Evolutionary conservation across 2,329 filamentous ascomycete genomes (phyloP).

Genomic region (Alternaria burnsii): DNA sequence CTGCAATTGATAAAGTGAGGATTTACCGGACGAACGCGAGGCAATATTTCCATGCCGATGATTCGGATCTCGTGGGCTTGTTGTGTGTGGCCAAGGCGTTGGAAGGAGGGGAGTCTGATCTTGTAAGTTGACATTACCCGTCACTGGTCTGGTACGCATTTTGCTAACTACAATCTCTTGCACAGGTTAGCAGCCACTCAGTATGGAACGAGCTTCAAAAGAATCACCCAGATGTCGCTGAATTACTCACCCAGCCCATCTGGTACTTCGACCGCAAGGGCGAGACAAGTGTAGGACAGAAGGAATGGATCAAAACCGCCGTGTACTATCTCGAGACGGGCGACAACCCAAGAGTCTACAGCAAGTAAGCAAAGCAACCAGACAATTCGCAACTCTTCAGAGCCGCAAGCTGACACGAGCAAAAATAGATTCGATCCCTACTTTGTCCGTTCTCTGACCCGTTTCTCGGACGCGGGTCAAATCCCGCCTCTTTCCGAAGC

Average conservation of each 20-base stretch:
- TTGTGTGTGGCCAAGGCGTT: conserved; percentile 80
- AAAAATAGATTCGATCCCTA: conserved; percentile 78
- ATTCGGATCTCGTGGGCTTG: conserved; percentile 82
- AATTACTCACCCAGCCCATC: conserved; percentile 76
- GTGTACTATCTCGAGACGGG: conserved; percentile 81
- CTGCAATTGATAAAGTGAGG: conserved; percentile 83
- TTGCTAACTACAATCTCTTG: background rate
- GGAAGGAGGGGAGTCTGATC: conserved; percentile 84
- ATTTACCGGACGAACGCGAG: conserved; percentile 89
- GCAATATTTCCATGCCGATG: conserved; percentile 88
- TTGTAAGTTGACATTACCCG: conserved; percentile 57
- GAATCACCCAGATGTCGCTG: conserved; percentile 80
- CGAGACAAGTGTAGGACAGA: conserved; percentile 76
- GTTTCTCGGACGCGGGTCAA: conserved; percentile 76
- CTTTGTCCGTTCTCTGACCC: conserved; percentile 77
- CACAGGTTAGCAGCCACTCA: conserved; percentile 67
- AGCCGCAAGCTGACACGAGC: conserved; percentile 15
- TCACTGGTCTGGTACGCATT: background rate
- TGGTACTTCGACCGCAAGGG: conserved; percentile 96
- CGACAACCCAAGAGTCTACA: conserved; percentile 73
- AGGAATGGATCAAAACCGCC: conserved; percentile 75
- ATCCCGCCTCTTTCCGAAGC: conserved; percentile 76
- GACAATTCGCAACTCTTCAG: background rate
- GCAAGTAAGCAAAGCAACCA: conserved; percentile 64
- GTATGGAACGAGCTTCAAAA: conserved; percentile 82